These are phyloP conservation scores for Pseudozyma tsukubaensis DNA, from an alignment of 1,284 basidiomycete genomes.

Conservation along the genomic window DNA sequence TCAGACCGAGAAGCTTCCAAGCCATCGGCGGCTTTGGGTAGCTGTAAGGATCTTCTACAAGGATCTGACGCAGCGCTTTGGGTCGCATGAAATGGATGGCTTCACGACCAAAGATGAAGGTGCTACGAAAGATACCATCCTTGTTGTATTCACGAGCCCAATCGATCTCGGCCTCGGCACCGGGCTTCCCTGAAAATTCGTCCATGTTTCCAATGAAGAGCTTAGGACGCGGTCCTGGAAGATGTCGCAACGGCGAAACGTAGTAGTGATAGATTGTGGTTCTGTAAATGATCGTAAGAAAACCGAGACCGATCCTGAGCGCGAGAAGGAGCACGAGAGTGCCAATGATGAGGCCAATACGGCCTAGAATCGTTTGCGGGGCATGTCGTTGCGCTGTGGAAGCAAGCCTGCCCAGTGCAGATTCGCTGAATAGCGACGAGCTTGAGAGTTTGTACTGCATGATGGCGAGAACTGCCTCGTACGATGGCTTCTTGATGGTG, in stretches of 20 bases:
- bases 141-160: slow-evolving; percentile 41
- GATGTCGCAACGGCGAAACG: slow-evolving; percentile 41
- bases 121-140: slow-evolving; percentile 36
- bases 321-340: neutral
- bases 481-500: neutral
- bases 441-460: slow-evolving; percentile 32
- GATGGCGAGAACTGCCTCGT: neutral
- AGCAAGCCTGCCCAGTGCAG: slow-evolving; percentile 18
- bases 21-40: slow-evolving; percentile 48
- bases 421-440: slow-evolving; percentile 26
- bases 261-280: slow-evolving; percentile 42
- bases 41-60: slow-evolving; percentile 49
- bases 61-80: slow-evolving; percentile 46
- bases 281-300: slow-evolving; percentile 32
- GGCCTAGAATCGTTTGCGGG: slow-evolving; percentile 15
- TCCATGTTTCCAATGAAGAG: slow-evolving; percentile 46
- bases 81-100: slow-evolving; percentile 40
- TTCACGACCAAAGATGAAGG: slow-evolving; percentile 43
- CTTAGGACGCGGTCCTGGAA: slow-evolving; percentile 45
- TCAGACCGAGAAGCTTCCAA: slow-evolving; percentile 45
- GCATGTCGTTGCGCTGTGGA: slow-evolving; percentile 15
- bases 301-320: slow-evolving; percentile 7
- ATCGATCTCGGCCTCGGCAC: slow-evolving; percentile 30
- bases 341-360: slow-evolving; percentile 6
- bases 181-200: slow-evolving; percentile 29